A percentile compares a stretch with the other conserved stretches of the same genome.
phyloP scores from a whole-genome alignment of 1,284 basidiomycete species.

The Sanguinoderma infundibulare region DNA sequence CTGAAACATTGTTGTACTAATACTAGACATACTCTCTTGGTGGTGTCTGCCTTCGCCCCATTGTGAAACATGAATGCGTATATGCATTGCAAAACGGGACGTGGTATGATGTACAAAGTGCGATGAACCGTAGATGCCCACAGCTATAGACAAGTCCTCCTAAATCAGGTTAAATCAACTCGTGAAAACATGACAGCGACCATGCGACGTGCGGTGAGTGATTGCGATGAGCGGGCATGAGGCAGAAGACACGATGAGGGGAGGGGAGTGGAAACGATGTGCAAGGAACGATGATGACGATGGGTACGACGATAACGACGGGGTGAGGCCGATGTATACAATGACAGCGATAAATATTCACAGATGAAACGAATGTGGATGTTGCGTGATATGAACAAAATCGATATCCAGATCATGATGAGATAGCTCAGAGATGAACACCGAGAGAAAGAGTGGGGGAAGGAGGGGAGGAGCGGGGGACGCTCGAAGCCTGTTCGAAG shows the following conservation, averaged over 20 bases:
- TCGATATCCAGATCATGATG: too few species aligned
- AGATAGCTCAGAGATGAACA: too few species aligned
- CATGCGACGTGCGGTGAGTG: slow-evolving; percentile 9
- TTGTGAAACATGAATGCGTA: not conserved
- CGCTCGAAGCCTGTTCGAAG: slow-evolving; percentile 17
- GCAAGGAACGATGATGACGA: slow-evolving; percentile 13
- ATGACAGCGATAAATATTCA: slow-evolving; percentile 29
- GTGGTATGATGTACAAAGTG: slow-evolving; percentile 26
- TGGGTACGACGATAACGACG: slow-evolving; percentile 7
- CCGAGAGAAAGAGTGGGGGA: not conserved
- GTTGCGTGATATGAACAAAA: not conserved
- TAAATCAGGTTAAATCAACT: slow-evolving; percentile 20
- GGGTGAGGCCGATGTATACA: slow-evolving; percentile 6
- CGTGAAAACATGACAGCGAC: slow-evolving; percentile 21
- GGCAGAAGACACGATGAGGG: not conserved
- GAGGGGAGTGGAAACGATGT: slow-evolving; percentile 4
- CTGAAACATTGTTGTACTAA: slow-evolving; percentile 13
- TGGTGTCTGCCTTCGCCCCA: not conserved
- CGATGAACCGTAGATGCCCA: slow-evolving; percentile 17
- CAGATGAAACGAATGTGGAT: slow-evolving; percentile 20
- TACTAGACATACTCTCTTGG: not conserved
- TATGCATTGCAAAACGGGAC: slow-evolving; percentile 18
- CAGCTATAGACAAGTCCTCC: slow-evolving; percentile 20
- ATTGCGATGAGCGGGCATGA: not conserved
- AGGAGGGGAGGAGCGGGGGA: not conserved